Base-by-base conservation (phyloP, 495 filamentous ascomycete species). In the Aspergillus sclerotiicarbonarius region DNA sequence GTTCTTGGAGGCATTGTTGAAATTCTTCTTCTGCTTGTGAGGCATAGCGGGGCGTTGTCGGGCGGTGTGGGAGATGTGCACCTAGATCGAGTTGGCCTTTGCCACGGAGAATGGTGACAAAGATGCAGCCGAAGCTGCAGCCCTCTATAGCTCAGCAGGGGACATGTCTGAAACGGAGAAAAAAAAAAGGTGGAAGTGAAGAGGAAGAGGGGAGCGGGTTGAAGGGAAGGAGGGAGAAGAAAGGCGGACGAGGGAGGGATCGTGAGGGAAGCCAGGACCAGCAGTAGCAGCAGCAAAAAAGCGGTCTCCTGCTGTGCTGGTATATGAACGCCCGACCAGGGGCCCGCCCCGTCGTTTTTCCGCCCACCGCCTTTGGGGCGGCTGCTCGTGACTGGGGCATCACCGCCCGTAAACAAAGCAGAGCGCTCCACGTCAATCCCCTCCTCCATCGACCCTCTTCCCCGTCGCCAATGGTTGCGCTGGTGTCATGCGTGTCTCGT, bases 21-120 rank as follows among this genome's bases (percentile, higher is more conserved):
- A 62, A 57, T 73, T 71, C 62, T 76, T 77, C 68, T 72, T 78
- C 63, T 77, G 71, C 62, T 79, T 78, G 68, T 76, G 73, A 75
- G 75, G 70, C 77, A 80, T 80, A 72, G 73, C 74, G 75, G 73
- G 75, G 71, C 67, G 67, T 72, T 18, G 43, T 65, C 59, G 51
- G 65, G 62, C 60, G 60, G 61, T 65, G 65, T 68, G 41, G 53
- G 31, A 50, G 51, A 35, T 41, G 48, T 53, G 48, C 56, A 64
- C 64, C 61, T 58, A 62, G 62, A 63, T 62, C 33, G 61, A 58
- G 59, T 64, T 63, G 55, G 61, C 49, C 67, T 65, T 67, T 66
- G 66, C 60, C 67, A 67, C 62, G 56, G 47, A 46, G 31, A 57
- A 54, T 47, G 52, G 63, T 68, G 71, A 73, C 68, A 73, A 70